Evolutionary conservation across 495 filamentous ascomycete species (phyloP).

Genomic region (Penicillium malachiteum): DNA sequence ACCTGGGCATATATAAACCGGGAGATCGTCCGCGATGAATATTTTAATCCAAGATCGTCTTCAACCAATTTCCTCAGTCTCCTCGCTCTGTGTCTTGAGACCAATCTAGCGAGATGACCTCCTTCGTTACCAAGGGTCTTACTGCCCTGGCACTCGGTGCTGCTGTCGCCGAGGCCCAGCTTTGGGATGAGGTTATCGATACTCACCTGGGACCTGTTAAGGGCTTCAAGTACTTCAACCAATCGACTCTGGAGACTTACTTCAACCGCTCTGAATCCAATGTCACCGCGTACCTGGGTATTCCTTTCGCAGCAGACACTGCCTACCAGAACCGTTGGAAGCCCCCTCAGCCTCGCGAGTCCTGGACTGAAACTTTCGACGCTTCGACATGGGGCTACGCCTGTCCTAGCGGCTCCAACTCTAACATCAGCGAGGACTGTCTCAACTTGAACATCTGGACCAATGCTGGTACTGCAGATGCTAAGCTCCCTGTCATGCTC

Average conservation of each 20-base stretch:
- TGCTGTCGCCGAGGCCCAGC: slow-evolving; percentile 17
- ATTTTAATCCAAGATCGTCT: too few species aligned
- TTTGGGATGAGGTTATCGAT: slow-evolving; percentile 24
- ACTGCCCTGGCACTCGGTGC: slow-evolving; percentile 16
- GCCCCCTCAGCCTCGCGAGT: slow-evolving; percentile 23
- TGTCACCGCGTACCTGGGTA: slow-evolving; percentile 37
- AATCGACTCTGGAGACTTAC: slow-evolving; percentile 24
- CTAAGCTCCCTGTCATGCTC: slow-evolving; percentile 29
- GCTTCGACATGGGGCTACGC: slow-evolving; percentile 21
- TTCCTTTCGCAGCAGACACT: slow-evolving; percentile 31
- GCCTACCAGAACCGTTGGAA: slow-evolving; percentile 32
- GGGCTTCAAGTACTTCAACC: slow-evolving; percentile 32
- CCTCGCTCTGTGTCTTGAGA: background rate
- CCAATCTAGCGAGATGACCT: slow-evolving; percentile 9
- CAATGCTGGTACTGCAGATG: slow-evolving; percentile 21
- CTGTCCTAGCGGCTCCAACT: slow-evolving; percentile 17
- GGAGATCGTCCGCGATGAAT: background rate
- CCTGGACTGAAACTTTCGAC: slow-evolving; percentile 27
- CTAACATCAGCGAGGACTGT: slow-evolving; percentile 29
- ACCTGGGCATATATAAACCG: background rate
- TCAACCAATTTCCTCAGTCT: background rate
- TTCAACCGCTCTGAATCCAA: slow-evolving; percentile 47
- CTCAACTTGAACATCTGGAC: slow-evolving; percentile 33
- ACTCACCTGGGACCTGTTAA: slow-evolving; percentile 27
- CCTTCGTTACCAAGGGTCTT: slow-evolving; percentile 11